Conservation (phyloP, 2,329 filamentous ascomycete genomes). For the Xylaria sp. region DNA sequence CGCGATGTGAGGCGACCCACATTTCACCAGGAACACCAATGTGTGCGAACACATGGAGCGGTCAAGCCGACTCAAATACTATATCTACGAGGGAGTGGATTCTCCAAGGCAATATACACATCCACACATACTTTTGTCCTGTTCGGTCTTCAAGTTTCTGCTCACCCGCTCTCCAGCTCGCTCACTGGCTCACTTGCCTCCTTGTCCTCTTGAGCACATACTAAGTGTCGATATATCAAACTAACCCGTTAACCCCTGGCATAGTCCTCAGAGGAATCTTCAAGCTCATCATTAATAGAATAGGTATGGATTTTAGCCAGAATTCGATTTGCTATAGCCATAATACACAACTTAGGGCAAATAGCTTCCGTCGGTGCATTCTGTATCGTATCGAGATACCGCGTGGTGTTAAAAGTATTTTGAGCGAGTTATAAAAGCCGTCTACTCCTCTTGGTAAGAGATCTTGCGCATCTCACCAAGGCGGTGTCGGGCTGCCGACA, state of each 20-base stretch:
- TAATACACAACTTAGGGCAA: background rate
- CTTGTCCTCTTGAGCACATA: background rate
- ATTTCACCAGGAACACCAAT: background rate
- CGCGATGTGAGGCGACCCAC: background rate
- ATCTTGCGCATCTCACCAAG: constrained; percentile 99
- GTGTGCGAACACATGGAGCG: background rate
- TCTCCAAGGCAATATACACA: constrained; percentile 27
- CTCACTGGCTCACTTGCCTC: background rate
- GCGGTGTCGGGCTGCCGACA: constrained; percentile 80
- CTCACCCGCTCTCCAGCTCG: no score
- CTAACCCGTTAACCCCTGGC: background rate
- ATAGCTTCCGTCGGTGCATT: background rate
- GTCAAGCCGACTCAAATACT: constrained; percentile 7
- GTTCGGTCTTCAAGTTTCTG: background rate
- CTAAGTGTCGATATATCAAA: background rate
- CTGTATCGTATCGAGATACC: background rate
- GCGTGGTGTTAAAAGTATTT: background rate
- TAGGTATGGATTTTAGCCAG: constrained; percentile 4
- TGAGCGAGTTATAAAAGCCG: background rate
- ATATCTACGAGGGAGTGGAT: constrained; percentile 22
- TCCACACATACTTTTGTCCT: constrained; percentile 10
- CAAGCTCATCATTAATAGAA: constrained; percentile 7
- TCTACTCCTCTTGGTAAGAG: constrained; percentile 82
- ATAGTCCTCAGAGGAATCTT: background rate
- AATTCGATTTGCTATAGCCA: background rate